phyloP scores from a whole-genome alignment of 2,329 filamentous ascomycete species.

The Pyricularia sp. region DNA sequence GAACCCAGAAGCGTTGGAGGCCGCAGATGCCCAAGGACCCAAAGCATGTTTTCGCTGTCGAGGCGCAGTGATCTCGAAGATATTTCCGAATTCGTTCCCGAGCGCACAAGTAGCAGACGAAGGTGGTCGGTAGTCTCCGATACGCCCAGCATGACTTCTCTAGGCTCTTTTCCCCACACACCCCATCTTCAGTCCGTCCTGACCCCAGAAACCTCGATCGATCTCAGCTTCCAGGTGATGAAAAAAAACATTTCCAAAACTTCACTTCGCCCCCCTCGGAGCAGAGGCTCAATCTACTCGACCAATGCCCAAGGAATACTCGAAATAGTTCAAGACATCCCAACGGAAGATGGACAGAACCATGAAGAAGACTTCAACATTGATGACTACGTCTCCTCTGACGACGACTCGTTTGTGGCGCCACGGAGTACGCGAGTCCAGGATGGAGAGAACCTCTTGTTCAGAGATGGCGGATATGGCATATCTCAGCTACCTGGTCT shows the following conservation, averaged over 20 bases:
- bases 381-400: constrained; percentile 28
- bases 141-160: constrained; percentile 7
- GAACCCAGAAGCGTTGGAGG: neutral
- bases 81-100: constrained; percentile 5
- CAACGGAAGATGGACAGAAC: neutral
- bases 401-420: constrained; percentile 23
- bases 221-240: constrained; percentile 7
- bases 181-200: constrained; percentile 9
- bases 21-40: neutral
- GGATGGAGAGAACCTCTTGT: constrained; percentile 27
- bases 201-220: constrained; percentile 13
- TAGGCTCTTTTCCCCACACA: constrained; percentile 6
- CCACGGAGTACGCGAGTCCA: constrained; percentile 9
- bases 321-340: neutral
- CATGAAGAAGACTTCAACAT: constrained; percentile 23
- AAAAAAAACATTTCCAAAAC: neutral
- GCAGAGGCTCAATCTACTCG: constrained; percentile 8
- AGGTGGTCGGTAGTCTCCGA: constrained; percentile 10
- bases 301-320: constrained; percentile 6
- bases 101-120: constrained; percentile 7
- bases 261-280: constrained; percentile 1
- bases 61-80: neutral
- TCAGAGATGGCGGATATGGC: constrained; percentile 25
- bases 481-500: constrained; percentile 23
- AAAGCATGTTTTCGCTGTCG: constrained; percentile 1